phyloP scores from a whole-genome alignment of 805 yeast genomes.

The Cyberlindnera misumaiensis region DNA sequence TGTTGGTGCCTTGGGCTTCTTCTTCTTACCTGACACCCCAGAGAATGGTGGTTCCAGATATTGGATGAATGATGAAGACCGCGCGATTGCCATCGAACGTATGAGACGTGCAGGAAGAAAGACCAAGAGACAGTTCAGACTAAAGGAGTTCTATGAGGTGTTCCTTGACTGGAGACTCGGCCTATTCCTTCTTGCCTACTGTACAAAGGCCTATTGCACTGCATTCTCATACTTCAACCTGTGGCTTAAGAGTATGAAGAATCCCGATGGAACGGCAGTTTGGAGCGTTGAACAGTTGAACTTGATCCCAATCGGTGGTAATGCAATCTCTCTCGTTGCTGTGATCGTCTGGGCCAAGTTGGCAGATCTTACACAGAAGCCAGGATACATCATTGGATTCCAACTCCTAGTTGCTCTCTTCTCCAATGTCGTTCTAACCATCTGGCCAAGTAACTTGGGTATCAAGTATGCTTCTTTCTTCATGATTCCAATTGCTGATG shows the following conservation, averaged over 20 bases:
- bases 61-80: slow-evolving; percentile 28
- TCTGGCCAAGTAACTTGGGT: slow-evolving; percentile 7
- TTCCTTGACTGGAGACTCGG: slow-evolving; percentile 9
- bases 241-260: slow-evolving; percentile 12
- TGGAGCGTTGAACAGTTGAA: slow-evolving; percentile 12
- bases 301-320: slow-evolving; percentile 18
- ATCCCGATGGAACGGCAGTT: slow-evolving; percentile 9
- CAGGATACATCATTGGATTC: slow-evolving; percentile 2
- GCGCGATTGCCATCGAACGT: slow-evolving; percentile 23
- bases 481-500: slow-evolving; percentile 9
- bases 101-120: slow-evolving; percentile 10
- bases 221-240: slow-evolving; percentile 12
- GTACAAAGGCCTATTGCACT: slow-evolving; percentile 4
- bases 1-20: slow-evolving; percentile 29
- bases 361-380: slow-evolving; percentile 11
- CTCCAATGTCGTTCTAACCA: slow-evolving; percentile 5
- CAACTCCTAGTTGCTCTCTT: slow-evolving; percentile 5
- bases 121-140: slow-evolving; percentile 8
- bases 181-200: slow-evolving; percentile 12
- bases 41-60: slow-evolving; percentile 20
- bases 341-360: slow-evolving; percentile 10
- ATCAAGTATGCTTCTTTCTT: slow-evolving; percentile 13
- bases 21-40: slow-evolving; percentile 33
- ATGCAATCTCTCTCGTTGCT: slow-evolving; percentile 10
- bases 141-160: slow-evolving; percentile 2